These are phyloP conservation scores for Moniliella sp. DNA, from an alignment of 1,284 basidiomycete species.

Conservation along the genomic window DNA sequence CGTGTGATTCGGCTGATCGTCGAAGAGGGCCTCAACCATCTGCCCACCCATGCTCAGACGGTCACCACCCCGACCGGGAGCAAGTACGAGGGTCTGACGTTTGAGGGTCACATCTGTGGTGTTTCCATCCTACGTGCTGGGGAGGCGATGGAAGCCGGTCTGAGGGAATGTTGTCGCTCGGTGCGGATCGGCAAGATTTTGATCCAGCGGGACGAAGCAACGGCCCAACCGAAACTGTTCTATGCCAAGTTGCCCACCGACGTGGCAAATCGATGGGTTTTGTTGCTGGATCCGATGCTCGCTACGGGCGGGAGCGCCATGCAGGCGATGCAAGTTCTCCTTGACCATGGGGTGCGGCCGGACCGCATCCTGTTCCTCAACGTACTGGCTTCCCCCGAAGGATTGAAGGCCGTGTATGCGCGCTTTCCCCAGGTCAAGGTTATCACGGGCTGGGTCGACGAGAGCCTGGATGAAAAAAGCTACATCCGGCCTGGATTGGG, in stretches of 20 bases:
- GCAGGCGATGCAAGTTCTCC: constrained; percentile 82
- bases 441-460: constrained; percentile 83
- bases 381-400: constrained; percentile 77
- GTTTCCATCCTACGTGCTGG: constrained; percentile 35
- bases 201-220: constrained; percentile 26
- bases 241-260: constrained; percentile 68
- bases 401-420: constrained; percentile 57
- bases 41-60: constrained; percentile 41
- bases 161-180: constrained; percentile 62
- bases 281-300: constrained; percentile 91
- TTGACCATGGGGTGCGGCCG: constrained; percentile 59
- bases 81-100: constrained; percentile 39
- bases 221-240: constrained; percentile 33
- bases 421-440: constrained; percentile 63
- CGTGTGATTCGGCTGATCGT: constrained; percentile 44
- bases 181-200: constrained; percentile 36
- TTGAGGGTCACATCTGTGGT: constrained; percentile 26
- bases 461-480: constrained; percentile 59
- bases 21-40: constrained; percentile 66
- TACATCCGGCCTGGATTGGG: constrained; percentile 28
- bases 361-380: constrained; percentile 86
- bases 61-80: constrained; percentile 41
- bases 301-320: constrained; percentile 88
- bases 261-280: constrained; percentile 69
- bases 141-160: constrained; percentile 42